Conservation (phyloP, 257 asterid genomes). For the Scutellaria barbata region DNA sequence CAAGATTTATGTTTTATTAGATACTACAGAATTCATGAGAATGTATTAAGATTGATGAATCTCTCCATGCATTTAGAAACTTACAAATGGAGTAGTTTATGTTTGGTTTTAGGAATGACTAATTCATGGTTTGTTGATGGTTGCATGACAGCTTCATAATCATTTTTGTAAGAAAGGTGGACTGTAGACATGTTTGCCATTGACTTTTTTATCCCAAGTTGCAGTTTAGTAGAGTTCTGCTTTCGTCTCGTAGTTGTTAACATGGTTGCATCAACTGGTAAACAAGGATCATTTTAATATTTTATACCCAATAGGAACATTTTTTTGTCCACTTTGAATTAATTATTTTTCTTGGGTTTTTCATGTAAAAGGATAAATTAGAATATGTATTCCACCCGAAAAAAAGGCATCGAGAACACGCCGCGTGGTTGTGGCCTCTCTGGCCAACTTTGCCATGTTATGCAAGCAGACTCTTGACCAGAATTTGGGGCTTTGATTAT, state of each 20-base stretch:
- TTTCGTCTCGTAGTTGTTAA: conserved; percentile 18
- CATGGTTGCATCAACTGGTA: conserved; percentile 1
- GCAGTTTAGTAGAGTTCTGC: conserved; percentile 1
- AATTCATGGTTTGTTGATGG: not conserved
- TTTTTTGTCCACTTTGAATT: not conserved
- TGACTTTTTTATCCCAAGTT: conserved; percentile 19
- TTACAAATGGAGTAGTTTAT: not conserved
- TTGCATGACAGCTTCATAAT: conserved; percentile 17
- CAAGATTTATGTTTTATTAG: no score
- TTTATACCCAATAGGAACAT: conserved; percentile 1
- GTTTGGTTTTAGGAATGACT: conserved; percentile 7
- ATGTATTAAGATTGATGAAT: no score
- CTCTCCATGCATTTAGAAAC: no score
- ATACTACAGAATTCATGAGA: no score
- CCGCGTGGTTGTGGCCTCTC: conserved; percentile 73
- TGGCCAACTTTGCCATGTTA: conserved; percentile 77
- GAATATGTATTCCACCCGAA: no score
- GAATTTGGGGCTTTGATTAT: conserved; percentile 61
- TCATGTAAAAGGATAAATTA: no score
- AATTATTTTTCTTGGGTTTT: not conserved
- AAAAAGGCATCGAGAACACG: conserved; percentile 80
- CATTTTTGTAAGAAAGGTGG: not conserved
- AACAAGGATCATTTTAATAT: conserved; percentile 21
- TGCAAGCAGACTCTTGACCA: conserved; percentile 82
- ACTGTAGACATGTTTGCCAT: not conserved